These are phyloP conservation scores for Acacia confusa DNA, from an alignment of 306 rosid genomes.

Conservation along the genomic window DNA sequence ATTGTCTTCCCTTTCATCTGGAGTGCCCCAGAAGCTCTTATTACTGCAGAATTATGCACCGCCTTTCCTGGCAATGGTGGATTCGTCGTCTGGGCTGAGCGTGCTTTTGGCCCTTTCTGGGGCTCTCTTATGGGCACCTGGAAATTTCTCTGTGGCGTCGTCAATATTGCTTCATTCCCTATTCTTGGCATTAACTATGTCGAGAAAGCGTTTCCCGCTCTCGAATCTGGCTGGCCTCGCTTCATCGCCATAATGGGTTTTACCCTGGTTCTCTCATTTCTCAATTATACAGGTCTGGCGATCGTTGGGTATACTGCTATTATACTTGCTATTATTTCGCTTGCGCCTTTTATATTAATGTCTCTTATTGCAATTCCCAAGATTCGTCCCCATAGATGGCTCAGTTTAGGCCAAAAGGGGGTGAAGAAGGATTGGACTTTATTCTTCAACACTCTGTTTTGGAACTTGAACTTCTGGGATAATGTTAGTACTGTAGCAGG, in stretches of 20 bases:
- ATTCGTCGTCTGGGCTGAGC: neutral
- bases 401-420: neutral
- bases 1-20: slow-evolving; percentile 2
- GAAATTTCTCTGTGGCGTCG: neutral
- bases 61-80: neutral
- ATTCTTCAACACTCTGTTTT: neutral
- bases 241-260: neutral
- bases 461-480: slow-evolving; percentile 3
- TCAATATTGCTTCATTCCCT: neutral
- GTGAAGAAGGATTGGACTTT: slow-evolving; percentile 6
- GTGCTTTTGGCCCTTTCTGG: neutral
- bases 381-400: neutral
- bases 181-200: neutral
- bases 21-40: neutral
- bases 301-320: neutral
- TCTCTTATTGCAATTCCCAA: neutral
- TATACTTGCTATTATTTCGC: neutral
- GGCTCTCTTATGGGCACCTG: neutral
- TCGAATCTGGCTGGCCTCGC: neutral
- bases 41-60: neutral
- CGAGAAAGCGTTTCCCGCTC: neutral
- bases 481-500: neutral
- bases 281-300: neutral
- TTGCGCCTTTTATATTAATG: neutral
- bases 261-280: neutral